Evolutionary conservation across 495 filamentous ascomycete species (phyloP), one percentile per base, ranked within the genome.

Genomic region (Endocarpon pusillum): DNA sequence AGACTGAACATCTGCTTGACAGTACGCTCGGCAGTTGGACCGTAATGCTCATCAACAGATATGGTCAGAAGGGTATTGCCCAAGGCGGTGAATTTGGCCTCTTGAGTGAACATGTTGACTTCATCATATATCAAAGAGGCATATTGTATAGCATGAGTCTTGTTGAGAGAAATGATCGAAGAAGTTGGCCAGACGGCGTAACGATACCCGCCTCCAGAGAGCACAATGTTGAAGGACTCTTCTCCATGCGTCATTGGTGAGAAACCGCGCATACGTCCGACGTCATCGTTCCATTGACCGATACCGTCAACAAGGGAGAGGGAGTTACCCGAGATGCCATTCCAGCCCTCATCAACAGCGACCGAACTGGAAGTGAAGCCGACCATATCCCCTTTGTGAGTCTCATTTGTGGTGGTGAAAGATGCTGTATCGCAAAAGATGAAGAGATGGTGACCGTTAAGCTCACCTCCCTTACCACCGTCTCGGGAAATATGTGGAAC

Each of bases 141-240:
- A 21, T 44, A 54, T 11, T 54, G 28, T 9, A 54, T 18, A 11
- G 29, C 51, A 16, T 38, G 40, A 8, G 36, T 42, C 12, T 43
- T 40, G 41, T 54, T 47, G 17, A 54, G 37, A 11, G 51, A 40
- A 17, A 54, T 49, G 3, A 54, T 37, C 2, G 51, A 48, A 5
- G 51, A 51, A 34, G 54, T 51, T 3, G 52, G 42, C 51, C 51
- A 54, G 4, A 54, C 30, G 14, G 51, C 51, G 35, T 54, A 54
- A 18, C 51, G 51, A 10, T 54, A 42, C 14, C 51, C 51, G 15
- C 40, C 32, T 17, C 45, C 49, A 37, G 48, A 45, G 49, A 53
- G 44, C 12, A 32, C 47, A 16, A 39, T 19, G 18, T 51, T 54
- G 38, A 53, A 54, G 15, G 39, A 37, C 34, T 49, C 12, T 28